Evolutionary conservation across 2,329 filamentous ascomycete genomes (phyloP), one percentile per base, ranked within the genome.

Genomic region (Neonectria magnoliae): DNA sequence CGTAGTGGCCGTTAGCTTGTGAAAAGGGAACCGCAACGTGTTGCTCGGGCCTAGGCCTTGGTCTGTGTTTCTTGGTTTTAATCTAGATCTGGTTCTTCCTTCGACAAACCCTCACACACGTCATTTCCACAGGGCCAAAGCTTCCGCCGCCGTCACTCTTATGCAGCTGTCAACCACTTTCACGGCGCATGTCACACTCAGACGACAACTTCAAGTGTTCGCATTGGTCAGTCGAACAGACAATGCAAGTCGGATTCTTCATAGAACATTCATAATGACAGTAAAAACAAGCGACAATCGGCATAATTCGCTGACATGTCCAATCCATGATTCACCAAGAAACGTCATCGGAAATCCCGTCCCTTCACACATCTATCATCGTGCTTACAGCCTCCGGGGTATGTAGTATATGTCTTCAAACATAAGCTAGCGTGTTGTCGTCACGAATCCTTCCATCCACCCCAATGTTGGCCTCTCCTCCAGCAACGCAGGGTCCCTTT

Each of bases 401-500:
- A 52, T 33, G 25, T 25, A 52, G 27, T 57, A 47, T 57, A 33
- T 44, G 29, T 27, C 45, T 38, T 71, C 67, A 86, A 44, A 77
- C 78, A 71, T 87, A 88, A 36, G 90, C 86, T 73, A 97, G 77
- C 2, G 92, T 94, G 75, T 92, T 88, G 77, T 97, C 93, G 48
- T 90, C 84, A 52, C 88, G 84, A 71, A 96, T 88, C 60, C 80
- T 87, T 41, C 88, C 93, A 53, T 85, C 79, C 11, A 91, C 84
- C 5, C 90, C 89, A 29, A 95, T 78, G 7, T 83, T 83, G 1
- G 87, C 86, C 77, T 92, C 88, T 7, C 84, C 86, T 45, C 90
- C 91, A 56, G 88, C 87, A 14, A 97, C 93, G 48, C 89, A 88
- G 13, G 93, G 92, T 1, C 93, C 93, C 36, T 84, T 84, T 4